Base-by-base conservation (phyloP, 179 eudicot species). In the Pouteria campechiana region DNA sequence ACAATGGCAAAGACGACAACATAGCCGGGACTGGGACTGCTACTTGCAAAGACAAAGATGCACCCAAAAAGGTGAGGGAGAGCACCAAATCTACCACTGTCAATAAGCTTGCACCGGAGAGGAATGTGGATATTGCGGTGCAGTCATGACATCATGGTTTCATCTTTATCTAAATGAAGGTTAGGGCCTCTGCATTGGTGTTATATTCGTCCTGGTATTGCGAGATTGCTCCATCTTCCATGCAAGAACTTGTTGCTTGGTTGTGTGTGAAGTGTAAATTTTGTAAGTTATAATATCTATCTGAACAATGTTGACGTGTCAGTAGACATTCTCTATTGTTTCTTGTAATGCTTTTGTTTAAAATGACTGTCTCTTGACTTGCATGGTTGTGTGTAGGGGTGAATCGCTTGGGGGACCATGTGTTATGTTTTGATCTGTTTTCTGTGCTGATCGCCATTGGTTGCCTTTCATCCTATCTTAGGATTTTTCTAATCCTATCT, bases 281-380 rank as follows among this genome's bases (percentile, higher is more conserved):
- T 43, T 44, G 54, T 65, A 64, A 64, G 36, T 41, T 60, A 60
- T 54, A n/a, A n/a, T n/a, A n/a, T n/a, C n/a, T n/a, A n/a, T n/a
- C n/a, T n/a, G n/a, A n/a, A n/a, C n/a, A n/a, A n/a, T n/a, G n/a
- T n/a, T n/a, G n/a, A n/a, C n/a, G n/a, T n/a, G n/a, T n/a, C n/a
- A n/a, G n/a, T n/a, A n/a, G n/a, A n/a, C n/a, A n/a, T n/a, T n/a
- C n/a, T n/a, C n/a, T n/a, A n/a, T n/a, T n/a, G n/a, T n/a, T n/a
- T n/a, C n/a, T n/a, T n/a, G n/a, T n/a, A n/a, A n/a, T n/a, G n/a
- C n/a, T n/a, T n/a, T n/a, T n/a, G n/a, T n/a, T n/a, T n/a, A n/a
- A n/a, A n/a, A n/a, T n/a, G n/a, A n/a, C n/a, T n/a, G n/a, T n/a
- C n/a, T n/a, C n/a, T n/a, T n/a, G n/a, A n/a, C n/a, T n/a, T n/a